Evolutionary conservation across 768 basidiomycete genomes (phyloP).

Genomic region (Gyrodon lividus): DNA sequence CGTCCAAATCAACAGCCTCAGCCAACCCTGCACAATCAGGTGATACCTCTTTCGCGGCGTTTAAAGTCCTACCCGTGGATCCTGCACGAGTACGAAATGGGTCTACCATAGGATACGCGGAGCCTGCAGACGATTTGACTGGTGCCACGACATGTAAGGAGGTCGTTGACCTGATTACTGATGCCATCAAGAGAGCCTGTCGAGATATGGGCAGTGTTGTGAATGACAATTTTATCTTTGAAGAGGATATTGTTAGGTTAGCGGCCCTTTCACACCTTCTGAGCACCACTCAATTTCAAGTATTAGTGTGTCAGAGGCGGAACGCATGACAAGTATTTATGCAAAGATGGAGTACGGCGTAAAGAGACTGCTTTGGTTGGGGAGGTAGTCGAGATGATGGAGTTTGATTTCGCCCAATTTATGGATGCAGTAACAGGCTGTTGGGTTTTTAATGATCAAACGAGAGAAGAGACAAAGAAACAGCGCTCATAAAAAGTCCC

Average conservation of each 20-base stretch:
- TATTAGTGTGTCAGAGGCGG: slow-evolving; percentile 75
- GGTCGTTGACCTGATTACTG: slow-evolving; percentile 73
- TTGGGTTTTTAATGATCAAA: slow-evolving; percentile 14
- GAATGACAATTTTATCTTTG: slow-evolving; percentile 49
- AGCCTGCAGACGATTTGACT: slow-evolving; percentile 59
- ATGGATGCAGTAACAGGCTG: slow-evolving; percentile 11
- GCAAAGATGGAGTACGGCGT: slow-evolving; percentile 93
- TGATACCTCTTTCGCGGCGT: slow-evolving; percentile 61
- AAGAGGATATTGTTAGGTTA: slow-evolving; percentile 81
- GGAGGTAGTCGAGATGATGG: slow-evolving; percentile 43
- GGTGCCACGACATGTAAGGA: slow-evolving; percentile 71
- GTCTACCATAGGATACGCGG: slow-evolving; percentile 42
- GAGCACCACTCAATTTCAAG: background rate
- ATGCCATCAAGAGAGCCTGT: slow-evolving; percentile 67
- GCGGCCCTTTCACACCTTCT: slow-evolving; percentile 12
- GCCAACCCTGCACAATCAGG: slow-evolving; percentile 32
- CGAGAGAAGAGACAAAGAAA: slow-evolving; percentile 2
- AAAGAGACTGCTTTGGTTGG: slow-evolving; percentile 87
- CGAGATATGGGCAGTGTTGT: slow-evolving; percentile 50
- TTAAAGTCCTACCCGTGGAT: slow-evolving; percentile 78
- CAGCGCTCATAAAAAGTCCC: slow-evolving; percentile 6
- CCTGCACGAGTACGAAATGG: slow-evolving; percentile 47
- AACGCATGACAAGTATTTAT: slow-evolving; percentile 80
- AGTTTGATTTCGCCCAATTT: slow-evolving; percentile 3
- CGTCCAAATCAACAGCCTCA: slow-evolving; percentile 33